Base-by-base conservation (phyloP, 768 basidiomycete genomes). In the Pisolithus microcarpus region DNA sequence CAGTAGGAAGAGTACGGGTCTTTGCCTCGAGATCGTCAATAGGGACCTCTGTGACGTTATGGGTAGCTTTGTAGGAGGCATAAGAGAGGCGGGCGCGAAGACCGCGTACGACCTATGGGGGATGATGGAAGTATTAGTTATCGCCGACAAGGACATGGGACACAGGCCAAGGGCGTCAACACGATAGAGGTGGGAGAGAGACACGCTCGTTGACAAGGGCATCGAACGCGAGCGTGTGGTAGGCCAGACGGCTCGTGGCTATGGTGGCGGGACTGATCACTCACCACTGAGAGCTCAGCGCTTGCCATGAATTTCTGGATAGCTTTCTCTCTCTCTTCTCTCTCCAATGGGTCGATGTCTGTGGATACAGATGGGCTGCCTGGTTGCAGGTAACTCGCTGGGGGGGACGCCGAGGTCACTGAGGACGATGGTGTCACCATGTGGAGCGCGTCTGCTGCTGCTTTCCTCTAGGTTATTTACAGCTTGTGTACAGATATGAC, bases 391-490 rank as follows among this genome's bases (percentile, higher is more conserved):
- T 78, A 85, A 64, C 77, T 68, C 65, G 82, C 74, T 56, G 83
- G 82, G 23, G 88, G 88, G 46, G 88, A 91, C 61, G 84, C 82
- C 52, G 87, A 88, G 64, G 88, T 90, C 60, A 85, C 77, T 55
- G 87, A 86, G 59, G 86, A 89, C 54, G 85, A 80, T 51, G 88
- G 85, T 37, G 87, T 84, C 61, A 85, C 82, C 87, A 89, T 90
- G 46, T 59, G 61, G 55, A 53, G 65, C 65, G 65, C 67, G 67
- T 61, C 66, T 28, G 50, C 10, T 42, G 46, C 7, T 48, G 48
- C 21, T 40, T 21, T 38, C 10, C n/a, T 9, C n/a, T 10, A 24
- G 47, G 57, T 34, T 48, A 56, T 59, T 58, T 55, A 55, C 60
- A 56, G 42, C 21, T 39, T 15, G 54, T 47, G 50, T 21, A 50